Percentiles rank a stretch among this genome's conserved stretches.
phyloP scores from a whole-genome alignment of 306 rosid species.

The Luffa acutangula region DNA sequence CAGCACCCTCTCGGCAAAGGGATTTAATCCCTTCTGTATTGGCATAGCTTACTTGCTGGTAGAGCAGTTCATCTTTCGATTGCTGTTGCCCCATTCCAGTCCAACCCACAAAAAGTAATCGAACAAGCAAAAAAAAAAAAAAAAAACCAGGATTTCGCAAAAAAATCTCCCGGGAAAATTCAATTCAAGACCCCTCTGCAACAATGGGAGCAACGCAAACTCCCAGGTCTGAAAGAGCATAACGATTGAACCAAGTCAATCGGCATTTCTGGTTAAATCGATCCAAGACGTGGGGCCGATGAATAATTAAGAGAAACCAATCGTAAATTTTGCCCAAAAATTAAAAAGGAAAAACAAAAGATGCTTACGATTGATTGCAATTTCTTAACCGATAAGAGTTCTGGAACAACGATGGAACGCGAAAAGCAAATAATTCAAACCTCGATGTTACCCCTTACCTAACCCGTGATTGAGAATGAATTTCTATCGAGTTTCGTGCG shows the following conservation, averaged over 20 bases:
- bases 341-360: background rate
- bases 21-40: slow-evolving; percentile 65
- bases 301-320: background rate
- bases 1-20: slow-evolving; percentile 71
- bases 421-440: background rate
- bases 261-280: background rate
- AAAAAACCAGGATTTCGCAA: background rate
- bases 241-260: background rate
- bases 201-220: background rate
- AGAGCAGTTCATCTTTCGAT: slow-evolving; percentile 70
- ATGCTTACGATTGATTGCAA: background rate
- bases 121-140: background rate
- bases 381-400: background rate
- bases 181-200: background rate
- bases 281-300: background rate
- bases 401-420: background rate
- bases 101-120: background rate
- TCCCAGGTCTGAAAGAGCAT: background rate
- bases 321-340: background rate
- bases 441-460: background rate
- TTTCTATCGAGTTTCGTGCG: background rate
- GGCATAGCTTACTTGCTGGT: slow-evolving; percentile 75
- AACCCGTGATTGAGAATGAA: background rate
- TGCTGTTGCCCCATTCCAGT: slow-evolving; percentile 73
- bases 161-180: background rate